phyloP scores from a whole-genome alignment of 176 grass and related monocot species.

The Rhynchospora pubera region DNA sequence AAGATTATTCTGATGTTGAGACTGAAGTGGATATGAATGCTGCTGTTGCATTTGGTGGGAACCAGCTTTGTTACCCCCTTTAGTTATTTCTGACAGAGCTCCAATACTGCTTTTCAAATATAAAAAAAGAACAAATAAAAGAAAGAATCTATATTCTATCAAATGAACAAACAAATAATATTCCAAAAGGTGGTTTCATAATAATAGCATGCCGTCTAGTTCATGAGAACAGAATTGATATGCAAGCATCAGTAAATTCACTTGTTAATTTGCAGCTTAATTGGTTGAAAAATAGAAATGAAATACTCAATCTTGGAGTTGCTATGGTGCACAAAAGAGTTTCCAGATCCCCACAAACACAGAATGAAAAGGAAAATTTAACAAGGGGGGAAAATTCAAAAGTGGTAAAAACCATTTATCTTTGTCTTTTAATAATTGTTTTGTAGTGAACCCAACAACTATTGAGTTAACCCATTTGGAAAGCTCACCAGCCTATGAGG shows the following conservation, averaged over 20 bases:
- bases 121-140: slow-evolving; percentile 20
- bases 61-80: slow-evolving; percentile 52
- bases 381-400: slow-evolving; percentile 10
- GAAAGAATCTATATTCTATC: neutral
- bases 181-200: neutral
- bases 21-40: slow-evolving; percentile 45
- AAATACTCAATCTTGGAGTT: neutral
- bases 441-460: neutral
- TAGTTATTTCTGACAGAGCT: slow-evolving; percentile 56
- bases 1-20: slow-evolving; percentile 62
- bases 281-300: neutral
- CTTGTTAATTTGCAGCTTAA: neutral
- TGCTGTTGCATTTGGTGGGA: slow-evolving; percentile 61
- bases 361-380: slow-evolving; percentile 11
- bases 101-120: slow-evolving; percentile 57
- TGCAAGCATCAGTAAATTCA: neutral
- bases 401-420: neutral
- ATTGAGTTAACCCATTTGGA: neutral
- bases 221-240: neutral
- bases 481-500: neutral
- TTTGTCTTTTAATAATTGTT: slow-evolving; percentile 13
- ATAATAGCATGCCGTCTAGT: neutral
- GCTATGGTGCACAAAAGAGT: neutral
- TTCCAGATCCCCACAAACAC: neutral
- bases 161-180: slow-evolving; percentile 10